These are phyloP conservation scores for Hansenula lynferdii DNA, from an alignment of 1,139 yeast genomes.

Conservation along the genomic window DNA sequence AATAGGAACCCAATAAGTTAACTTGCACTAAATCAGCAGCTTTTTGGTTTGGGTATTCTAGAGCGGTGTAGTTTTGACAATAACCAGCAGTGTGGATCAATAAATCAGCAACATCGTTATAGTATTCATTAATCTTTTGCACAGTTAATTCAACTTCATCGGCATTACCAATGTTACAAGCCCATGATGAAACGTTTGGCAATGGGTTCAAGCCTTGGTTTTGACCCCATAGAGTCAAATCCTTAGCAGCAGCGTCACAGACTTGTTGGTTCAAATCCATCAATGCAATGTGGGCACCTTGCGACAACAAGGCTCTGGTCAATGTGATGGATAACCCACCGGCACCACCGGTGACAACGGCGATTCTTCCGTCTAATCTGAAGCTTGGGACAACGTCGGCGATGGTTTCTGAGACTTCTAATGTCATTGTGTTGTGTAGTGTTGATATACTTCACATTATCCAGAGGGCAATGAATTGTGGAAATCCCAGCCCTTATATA, in stretches of 20 bases:
- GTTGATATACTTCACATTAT: no score
- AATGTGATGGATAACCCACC: conserved; percentile 73
- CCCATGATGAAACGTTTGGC: conserved; percentile 62
- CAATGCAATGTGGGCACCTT: conserved; percentile 71
- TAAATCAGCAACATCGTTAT: conserved; percentile 50
- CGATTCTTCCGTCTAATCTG: conserved; percentile 65
- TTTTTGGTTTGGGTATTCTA: conserved; percentile 67
- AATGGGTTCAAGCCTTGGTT: conserved; percentile 43
- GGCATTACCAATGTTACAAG: conserved; percentile 71
- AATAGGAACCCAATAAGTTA: conserved; percentile 71
- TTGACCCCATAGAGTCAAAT: conserved; percentile 50
- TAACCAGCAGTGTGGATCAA: conserved; percentile 81
- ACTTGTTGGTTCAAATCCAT: conserved; percentile 63
- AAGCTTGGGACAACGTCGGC: conserved; percentile 32
- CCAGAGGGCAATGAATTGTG: no score
- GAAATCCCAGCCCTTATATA: no score
- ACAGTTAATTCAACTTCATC: conserved; percentile 54
- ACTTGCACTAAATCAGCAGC: conserved; percentile 70
- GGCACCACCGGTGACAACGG: conserved; percentile 77
- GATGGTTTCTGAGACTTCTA: conserved; percentile 13
- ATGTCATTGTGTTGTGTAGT: conserved; percentile 9
- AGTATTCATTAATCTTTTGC: conserved; percentile 47
- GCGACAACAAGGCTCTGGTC: conserved; percentile 59
- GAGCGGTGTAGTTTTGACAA: conserved; percentile 74
- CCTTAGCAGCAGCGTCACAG: conserved; percentile 54